A percentile compares a stretch with the other conserved stretches of the same genome.
phyloP scores from a whole-genome alignment of 2,329 filamentous ascomycete species.

The Diplocarpon mali region DNA sequence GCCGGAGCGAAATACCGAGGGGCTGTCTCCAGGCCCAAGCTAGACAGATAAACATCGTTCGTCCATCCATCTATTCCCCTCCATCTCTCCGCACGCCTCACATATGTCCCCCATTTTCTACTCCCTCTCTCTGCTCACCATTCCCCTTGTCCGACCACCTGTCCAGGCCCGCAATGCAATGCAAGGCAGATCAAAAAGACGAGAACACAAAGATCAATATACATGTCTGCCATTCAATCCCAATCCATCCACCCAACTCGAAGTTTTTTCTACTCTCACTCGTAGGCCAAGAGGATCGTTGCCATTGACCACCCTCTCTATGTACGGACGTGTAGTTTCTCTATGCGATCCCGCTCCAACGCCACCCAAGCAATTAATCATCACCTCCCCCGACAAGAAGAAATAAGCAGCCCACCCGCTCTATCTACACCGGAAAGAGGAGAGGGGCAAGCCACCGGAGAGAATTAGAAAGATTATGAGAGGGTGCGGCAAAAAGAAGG shows the following conservation, averaged over 20 bases:
- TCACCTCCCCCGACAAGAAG: background rate
- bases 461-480: constrained; percentile 1
- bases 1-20: too few relatives aligned
- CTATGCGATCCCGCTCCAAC: background rate
- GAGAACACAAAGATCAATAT: constrained; percentile 9
- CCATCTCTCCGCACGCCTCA: background rate
- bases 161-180: background rate
- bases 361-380: background rate
- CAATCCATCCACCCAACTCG: background rate
- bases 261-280: background rate
- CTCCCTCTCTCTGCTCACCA: background rate
- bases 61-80: too few relatives aligned
- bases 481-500: background rate
- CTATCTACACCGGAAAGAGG: background rate
- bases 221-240: constrained; percentile 4
- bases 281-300: too few relatives aligned
- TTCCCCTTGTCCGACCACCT: background rate
- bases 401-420: background rate
- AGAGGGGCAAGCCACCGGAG: background rate
- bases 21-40: too few relatives aligned
- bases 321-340: too few relatives aligned
- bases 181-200: background rate
- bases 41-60: too few relatives aligned
- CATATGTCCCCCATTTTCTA: background rate
- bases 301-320: too few relatives aligned